Base-by-base conservation (phyloP, 495 filamentous ascomycete genomes). In the Xylaria longipes region DNA sequence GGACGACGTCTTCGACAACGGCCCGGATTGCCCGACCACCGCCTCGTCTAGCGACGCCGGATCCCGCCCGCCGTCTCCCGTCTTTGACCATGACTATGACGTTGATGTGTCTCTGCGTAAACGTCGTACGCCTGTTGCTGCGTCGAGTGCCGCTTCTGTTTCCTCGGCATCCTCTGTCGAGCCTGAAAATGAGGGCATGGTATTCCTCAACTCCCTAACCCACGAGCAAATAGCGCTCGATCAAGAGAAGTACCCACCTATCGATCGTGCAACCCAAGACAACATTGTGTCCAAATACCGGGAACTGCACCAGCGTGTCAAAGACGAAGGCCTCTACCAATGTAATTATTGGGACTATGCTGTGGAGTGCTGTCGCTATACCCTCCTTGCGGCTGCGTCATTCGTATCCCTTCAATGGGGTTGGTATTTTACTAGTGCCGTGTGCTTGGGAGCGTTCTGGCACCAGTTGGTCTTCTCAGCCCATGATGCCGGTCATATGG, bases 401-500 rank as follows among this genome's bases (percentile, higher is more conserved):
- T 84, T 93, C 35, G 65, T 91, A n/a, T 90, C 90, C 71, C 85
- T 98, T 5, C 87, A 80, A 5, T 83, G 82, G 77, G 87, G 87
- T 17, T 97, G 93, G 92, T 99, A 94, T 79, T 86, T 81, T 35
- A 82, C 83, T 3, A 93, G 92, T 52, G 95, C 89, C 7, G 82
- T 94, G 68, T 95, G 89, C 76, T 84, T 98, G 52, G 96, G 95
- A 25, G 84, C 87, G 58, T 89, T 97, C 76, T 99, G 96, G 96
- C 96, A 99, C 76, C 96, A 99, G 77, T 88, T 98, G 37, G 92
- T 96, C 54, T 99, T 99, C 81, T 91, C 92, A 6, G 96, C 94
- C 73, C 96, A 99, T 84, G 96, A 99, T 87, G 94, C 96, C 46
- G 94, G 94, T 7, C 96, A 99, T 80, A 97, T 97, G 92, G 96